Base-by-base conservation (phyloP, 495 filamentous ascomycete genomes). In the Penicillium malachiteum region DNA sequence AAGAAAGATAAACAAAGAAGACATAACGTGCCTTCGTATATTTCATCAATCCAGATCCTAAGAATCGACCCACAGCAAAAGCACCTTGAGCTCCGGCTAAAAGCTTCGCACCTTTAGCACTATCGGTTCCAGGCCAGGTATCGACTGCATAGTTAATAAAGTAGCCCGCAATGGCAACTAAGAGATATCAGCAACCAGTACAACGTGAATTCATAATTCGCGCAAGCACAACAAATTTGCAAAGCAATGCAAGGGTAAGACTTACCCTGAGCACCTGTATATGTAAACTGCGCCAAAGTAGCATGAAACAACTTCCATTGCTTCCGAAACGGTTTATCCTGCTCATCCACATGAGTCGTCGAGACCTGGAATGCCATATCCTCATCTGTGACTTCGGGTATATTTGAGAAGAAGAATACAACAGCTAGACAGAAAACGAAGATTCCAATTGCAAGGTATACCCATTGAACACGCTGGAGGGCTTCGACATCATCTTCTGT, bases 361-460 rank as follows among this genome's bases (percentile, higher is more conserved):
- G 74, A 58, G 3, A 74, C 79, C 58, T 81, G 80, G 52, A 76
- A 76, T 1, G 71, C 73, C 81, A 83, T 84, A 52, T 84, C 81
- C 49, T 76, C 79, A 54, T 83, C 80, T 0, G 80, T 82, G 34
- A 84, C 70, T 52, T 85, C 81, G 9, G 81, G 82, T 35, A 83
- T 78, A 38, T 71, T 68, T 26, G 75, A 70, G 34, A 76, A 42
- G 52, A 74, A 78, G 41, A 78, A 78, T 5, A 75, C 69, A 5
- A 48, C 62, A 0, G 81, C 82, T 16, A 89, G 80, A 21, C 80
- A 70, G 45, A 86, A 87, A 51, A 86, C 86, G 56, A 91, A 85
- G 38, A 87, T 81, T 3, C 87, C 87, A 48, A 90, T 84, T 46
- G 80, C 86, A 0, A 91, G 78, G 63, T 91, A 92, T 0, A 86